A percentile compares a stretch with the other conserved stretches of the same genome.
Conservation (phyloP, 2,329 filamentous ascomycete species). For the Fusarium verticillioides region DNA sequence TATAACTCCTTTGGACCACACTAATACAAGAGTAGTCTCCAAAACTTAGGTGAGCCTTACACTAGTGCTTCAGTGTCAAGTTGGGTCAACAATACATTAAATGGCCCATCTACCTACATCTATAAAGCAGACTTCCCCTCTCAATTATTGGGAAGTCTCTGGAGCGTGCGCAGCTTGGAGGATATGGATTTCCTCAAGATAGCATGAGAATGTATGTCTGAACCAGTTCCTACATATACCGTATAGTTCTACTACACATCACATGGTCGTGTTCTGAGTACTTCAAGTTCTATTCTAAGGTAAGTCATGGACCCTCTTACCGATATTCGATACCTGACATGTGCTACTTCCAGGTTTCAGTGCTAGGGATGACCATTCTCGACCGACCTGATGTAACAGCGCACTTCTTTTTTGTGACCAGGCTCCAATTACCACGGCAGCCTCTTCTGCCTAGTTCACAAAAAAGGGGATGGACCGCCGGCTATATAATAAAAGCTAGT, state of each 20-base stretch:
- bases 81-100: no score
- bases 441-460: not conserved
- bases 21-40: not conserved
- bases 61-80: not conserved
- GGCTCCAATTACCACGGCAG: not conserved
- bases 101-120: accelerated
- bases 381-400: not conserved
- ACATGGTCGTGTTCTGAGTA: accelerated
- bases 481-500: not conserved
- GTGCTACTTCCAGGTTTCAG: not conserved
- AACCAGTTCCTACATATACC: not conserved
- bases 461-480: not conserved
- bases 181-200: not conserved
- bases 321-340: not conserved
- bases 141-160: not conserved
- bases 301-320: not conserved
- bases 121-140: not conserved
- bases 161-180: not conserved
- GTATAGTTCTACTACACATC: not conserved
- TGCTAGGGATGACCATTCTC: no score
- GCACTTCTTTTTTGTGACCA: not conserved
- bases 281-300: accelerated
- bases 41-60: not conserved
- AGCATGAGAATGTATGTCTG: not conserved
- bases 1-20: not conserved